Evolutionary conservation across 2,329 filamentous ascomycete genomes (phyloP), one percentile per base, ranked within the genome.

Genomic region (Tolypocladium ophioglossoides): DNA sequence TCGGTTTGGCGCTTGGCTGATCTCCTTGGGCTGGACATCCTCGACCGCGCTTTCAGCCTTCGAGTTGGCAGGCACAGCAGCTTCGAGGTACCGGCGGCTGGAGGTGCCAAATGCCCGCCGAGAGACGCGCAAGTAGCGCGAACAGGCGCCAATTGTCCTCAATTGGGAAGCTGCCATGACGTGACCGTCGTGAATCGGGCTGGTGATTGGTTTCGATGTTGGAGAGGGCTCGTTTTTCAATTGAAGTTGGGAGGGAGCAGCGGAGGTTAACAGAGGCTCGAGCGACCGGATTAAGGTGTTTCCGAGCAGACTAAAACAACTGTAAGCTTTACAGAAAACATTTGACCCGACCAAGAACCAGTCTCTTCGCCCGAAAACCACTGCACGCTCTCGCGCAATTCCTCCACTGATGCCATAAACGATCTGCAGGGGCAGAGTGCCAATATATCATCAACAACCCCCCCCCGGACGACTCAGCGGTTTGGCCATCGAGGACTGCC

Each of bases 1-100:
- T 58, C 91, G 83, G 77, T 99, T 99, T 24, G 94, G 94, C 35
- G 92, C 89, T 77, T 99, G 94, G 70, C 78, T 72, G 54, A 79
- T 73, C 59, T 82, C 76, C 64, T 75, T 72, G 35, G 74, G 63
- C 56, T 67, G 65, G 57, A 63, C 59, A 52, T 69, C 72, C 57
- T 76, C 74, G 60, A 73, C 67, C 60, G 73, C 71, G 57, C 72
- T 70, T 50, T 75, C 72, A 56, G 64, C 58, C 51, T 61, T 64
- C 49, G 74, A 71, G 56, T 68, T 63, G 55, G 68, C 62, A 48
- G 74, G 66, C 52, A 71, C 67, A 44, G 71, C 64, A 53, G 73
- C 65, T 55, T 81, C 76, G 66, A 74, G 67, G 58, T 74, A 72
- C 55, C 74, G 74, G 49, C 74, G 74, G 49, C 74, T 68, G 22